Conservation (phyloP, 331 rosid species). For the Malus hybrid region DNA sequence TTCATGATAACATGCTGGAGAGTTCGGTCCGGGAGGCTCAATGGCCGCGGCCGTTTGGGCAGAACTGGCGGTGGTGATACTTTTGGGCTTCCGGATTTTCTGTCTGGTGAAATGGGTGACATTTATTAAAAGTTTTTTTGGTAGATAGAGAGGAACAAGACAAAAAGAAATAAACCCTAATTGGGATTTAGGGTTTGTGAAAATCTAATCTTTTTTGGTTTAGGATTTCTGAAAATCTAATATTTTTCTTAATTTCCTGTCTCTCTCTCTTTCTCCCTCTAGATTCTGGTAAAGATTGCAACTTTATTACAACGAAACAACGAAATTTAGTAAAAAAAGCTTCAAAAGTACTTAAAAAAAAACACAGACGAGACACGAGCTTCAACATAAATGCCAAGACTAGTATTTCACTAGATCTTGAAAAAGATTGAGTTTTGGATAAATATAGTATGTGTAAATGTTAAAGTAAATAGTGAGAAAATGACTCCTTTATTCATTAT, state of each 20-base stretch:
- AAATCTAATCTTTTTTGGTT: not conserved
- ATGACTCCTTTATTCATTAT: not conserved
- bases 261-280: not conserved
- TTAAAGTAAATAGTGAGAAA: not conserved
- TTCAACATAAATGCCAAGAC: too few relatives aligned
- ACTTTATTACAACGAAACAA: too few relatives aligned
- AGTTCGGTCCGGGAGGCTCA: slow-evolving; percentile 16
- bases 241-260: not conserved
- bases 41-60: slow-evolving; percentile 4
- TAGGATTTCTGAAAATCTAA: too few relatives aligned
- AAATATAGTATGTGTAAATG: too few relatives aligned
- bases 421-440: too few relatives aligned
- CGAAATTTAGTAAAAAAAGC: too few relatives aligned
- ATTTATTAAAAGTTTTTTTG: not conserved
- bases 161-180: not conserved
- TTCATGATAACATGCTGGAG: slow-evolving; percentile 33
- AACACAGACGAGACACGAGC: too few relatives aligned
- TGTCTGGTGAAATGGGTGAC: slow-evolving; percentile 10
- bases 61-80: not conserved
- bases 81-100: not conserved
- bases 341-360: too few relatives aligned
- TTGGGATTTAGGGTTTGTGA: slow-evolving; percentile 9
- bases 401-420: too few relatives aligned
- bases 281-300: too few relatives aligned
- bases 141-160: not conserved